Evolutionary conservation across 352 stramenopile species (phyloP), one percentile per base, ranked within the genome.

Genomic region (Pythium sp.): DNA sequence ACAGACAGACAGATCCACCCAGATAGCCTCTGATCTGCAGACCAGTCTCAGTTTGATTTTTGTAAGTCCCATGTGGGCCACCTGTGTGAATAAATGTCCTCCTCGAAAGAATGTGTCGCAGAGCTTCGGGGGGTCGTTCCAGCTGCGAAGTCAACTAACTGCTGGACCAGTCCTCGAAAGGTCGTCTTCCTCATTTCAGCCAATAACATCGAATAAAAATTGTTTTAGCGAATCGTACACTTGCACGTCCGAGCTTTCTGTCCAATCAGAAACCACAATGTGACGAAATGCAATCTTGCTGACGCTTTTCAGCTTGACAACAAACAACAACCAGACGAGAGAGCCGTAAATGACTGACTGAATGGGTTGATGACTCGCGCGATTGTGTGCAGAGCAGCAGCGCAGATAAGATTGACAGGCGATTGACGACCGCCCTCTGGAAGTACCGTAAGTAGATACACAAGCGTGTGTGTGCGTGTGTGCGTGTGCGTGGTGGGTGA

Each of bases 101-200:
- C 36, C 36, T 43, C 14, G 36, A 2, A 34, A 11, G 5, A 1
- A n/a, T 58, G 51, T 58, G 51, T 32, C 24, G 51, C 51, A 58
- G 51, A 47, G 41, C 41, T 5, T 58, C 24, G 14, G 49, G 12
- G 12, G 15, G 12, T 58, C 12, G 1, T 58, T 58, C 51, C 51
- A 43, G 36, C 36, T 18, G 36, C 36, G 36, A 41, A 0, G 36
- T 38, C 28, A 43, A 41, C 53, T 38, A 15, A n/a, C 14, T 30
- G 41, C 41, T 47, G 41, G 41, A n/a, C 41, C 15, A n/a, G 20
- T 47, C 43, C 43, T n/a, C 53, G 20, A 60, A 60, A 60, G 55
- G 30, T 60, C 55, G 55, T 60, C 55, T 60, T 60, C 55, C 18
- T 3, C 28, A 20, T 60, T 60, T 46, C 30, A 60, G 28, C 55